These are phyloP conservation scores for Populus deltoides DNA, from an alignment of 345 rosid species.

Conservation along the genomic window DNA sequence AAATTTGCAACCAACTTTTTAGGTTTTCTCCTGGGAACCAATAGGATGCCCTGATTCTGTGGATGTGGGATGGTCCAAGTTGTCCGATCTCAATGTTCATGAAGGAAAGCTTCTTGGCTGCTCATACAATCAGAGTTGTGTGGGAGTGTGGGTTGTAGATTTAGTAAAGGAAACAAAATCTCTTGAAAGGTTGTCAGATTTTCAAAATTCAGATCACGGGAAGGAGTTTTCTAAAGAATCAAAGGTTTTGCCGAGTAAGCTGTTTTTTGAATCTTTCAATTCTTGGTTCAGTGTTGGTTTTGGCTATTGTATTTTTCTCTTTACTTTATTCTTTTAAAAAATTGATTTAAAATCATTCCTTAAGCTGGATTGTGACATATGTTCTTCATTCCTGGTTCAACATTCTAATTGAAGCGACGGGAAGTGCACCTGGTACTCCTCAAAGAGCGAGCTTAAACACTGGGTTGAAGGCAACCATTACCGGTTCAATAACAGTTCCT, in stretches of 20 bases:
- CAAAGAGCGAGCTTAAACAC: slow-evolving; percentile 55
- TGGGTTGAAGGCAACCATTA: slow-evolving; percentile 42
- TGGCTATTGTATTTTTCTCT: slow-evolving; percentile 5
- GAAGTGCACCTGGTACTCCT: slow-evolving; percentile 77
- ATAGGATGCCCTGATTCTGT: slow-evolving; percentile 79
- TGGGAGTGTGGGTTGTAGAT: slow-evolving; percentile 98
- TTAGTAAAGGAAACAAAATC: slow-evolving; percentile 69
- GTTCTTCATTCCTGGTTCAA: slow-evolving; percentile 29
- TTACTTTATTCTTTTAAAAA: neutral
- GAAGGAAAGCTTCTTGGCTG: slow-evolving; percentile 99
- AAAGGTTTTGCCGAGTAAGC: slow-evolving; percentile 57
- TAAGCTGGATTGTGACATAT: neutral
- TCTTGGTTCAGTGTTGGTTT: neutral
- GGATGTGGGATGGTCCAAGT: slow-evolving; percentile 98
- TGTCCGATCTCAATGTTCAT: slow-evolving; percentile 90
- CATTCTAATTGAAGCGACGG: slow-evolving; percentile 64
- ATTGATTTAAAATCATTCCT: neutral
- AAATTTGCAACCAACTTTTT: slow-evolving; percentile 15
- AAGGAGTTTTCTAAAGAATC: slow-evolving; percentile 68
- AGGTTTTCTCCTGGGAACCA: slow-evolving; percentile 99
- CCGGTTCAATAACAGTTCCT: slow-evolving; percentile 40
- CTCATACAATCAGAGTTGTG: slow-evolving; percentile 96
- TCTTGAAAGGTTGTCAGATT: slow-evolving; percentile 76
- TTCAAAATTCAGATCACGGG: slow-evolving; percentile 53
- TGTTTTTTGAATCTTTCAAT: slow-evolving; percentile 12